phyloP scores from a whole-genome alignment of 306 rosid species.

The Trifolium dubium region DNA sequence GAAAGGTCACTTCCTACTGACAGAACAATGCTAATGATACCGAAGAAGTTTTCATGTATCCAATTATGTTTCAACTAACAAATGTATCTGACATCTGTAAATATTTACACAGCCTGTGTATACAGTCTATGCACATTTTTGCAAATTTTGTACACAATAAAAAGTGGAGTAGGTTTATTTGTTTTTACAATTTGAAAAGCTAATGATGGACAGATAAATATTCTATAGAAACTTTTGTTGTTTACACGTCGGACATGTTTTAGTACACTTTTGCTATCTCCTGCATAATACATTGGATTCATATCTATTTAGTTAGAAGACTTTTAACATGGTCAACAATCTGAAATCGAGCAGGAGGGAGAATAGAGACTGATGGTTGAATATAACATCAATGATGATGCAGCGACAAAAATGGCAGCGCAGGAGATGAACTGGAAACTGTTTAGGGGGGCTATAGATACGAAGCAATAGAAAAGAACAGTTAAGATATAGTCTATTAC shows the following conservation, averaged over 20 bases:
- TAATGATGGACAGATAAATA: neutral
- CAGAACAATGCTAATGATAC: constrained; percentile 17
- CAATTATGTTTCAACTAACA: neutral
- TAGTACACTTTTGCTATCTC: neutral
- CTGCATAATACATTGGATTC: neutral
- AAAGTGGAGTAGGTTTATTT: neutral
- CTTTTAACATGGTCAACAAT: neutral
- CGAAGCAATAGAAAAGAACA: neutral
- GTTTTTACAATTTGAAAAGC: neutral
- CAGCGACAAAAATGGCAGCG: neutral
- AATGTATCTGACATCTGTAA: constrained; percentile 40
- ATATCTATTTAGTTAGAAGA: neutral
- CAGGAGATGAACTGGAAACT: neutral
- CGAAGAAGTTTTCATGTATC: constrained; percentile 22
- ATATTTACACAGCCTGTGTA: constrained; percentile 38
- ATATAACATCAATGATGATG: neutral
- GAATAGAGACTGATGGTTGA: neutral
- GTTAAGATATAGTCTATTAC: neutral
- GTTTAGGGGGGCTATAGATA: neutral
- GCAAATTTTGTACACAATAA: constrained; percentile 10
- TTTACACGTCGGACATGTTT: neutral
- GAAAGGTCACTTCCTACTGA: constrained; percentile 3
- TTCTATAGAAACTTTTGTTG: neutral
- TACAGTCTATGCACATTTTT: neutral
- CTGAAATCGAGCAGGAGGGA: neutral